Evolutionary conservation across 73 alveolate genomes (phyloP).

Genomic region (Symbiodinium natans): DNA sequence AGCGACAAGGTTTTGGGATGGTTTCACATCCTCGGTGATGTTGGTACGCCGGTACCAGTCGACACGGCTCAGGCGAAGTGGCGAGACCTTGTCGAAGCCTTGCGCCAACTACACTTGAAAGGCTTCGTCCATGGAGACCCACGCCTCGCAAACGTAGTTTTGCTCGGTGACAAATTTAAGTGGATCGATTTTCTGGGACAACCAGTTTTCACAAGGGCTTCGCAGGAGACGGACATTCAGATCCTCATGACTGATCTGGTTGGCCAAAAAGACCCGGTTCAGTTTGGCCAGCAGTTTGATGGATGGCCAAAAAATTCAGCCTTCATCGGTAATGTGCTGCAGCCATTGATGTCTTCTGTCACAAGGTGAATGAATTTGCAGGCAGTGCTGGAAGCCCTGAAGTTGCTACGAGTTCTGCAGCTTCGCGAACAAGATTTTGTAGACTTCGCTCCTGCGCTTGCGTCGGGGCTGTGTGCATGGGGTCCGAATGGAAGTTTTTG

Average conservation of each 20-base stretch:
- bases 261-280: neutral
- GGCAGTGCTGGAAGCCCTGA: neutral
- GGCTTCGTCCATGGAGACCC: neutral
- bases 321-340: neutral
- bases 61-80: neutral
- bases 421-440: neutral
- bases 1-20: neutral
- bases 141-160: neutral
- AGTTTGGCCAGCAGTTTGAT: neutral
- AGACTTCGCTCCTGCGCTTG: neutral
- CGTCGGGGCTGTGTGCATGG: neutral
- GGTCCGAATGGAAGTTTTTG: neutral
- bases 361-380: neutral
- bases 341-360: neutral
- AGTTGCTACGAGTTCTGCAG: neutral
- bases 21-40: neutral
- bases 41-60: neutral
- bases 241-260: neutral
- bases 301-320: neutral
- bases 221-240: neutral
- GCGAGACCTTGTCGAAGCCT: neutral
- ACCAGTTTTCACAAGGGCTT: neutral
- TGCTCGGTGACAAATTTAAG: neutral
- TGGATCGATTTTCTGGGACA: neutral
- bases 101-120: neutral